These are phyloP conservation scores for Globisporangium irregulare DNA, from an alignment of 352 stramenopile genomes.

Conservation along the genomic window DNA sequence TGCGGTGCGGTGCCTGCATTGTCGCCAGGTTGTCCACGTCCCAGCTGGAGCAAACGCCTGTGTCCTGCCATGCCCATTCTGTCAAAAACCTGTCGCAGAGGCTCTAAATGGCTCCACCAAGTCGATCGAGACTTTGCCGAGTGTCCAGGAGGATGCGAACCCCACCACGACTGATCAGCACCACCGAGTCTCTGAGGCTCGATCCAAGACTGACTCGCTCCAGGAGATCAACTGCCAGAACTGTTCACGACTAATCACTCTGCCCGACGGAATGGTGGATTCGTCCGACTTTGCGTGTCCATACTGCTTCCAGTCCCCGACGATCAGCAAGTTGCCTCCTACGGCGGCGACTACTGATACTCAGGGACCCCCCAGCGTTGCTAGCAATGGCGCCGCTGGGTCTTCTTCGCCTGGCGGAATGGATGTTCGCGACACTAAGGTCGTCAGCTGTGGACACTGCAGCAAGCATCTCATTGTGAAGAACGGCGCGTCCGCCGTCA, in stretches of 20 bases:
- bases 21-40: conserved; percentile 49
- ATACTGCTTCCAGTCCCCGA: conserved; percentile 57
- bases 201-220: conserved; percentile 4
- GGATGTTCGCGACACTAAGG: conserved; percentile 76
- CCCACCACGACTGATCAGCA: background rate
- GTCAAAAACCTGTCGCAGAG: conserved; percentile 39
- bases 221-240: conserved; percentile 54
- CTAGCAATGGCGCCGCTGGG: background rate
- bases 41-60: conserved; percentile 26
- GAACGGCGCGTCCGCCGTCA: conserved; percentile 69
- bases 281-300: conserved; percentile 61
- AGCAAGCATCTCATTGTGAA: conserved; percentile 83
- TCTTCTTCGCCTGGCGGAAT: background rate
- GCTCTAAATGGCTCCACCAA: conserved; percentile 29
- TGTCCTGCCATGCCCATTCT: conserved; percentile 39
- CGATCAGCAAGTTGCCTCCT: conserved; percentile 35
- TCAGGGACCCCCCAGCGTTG: conserved; percentile 22
- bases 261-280: conserved; percentile 41
- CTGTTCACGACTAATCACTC: conserved; percentile 46
- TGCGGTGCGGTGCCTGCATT: conserved; percentile 54
- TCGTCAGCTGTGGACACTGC: conserved; percentile 84
- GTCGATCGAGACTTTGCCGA: conserved; percentile 26
- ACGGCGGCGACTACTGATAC: conserved; percentile 17
- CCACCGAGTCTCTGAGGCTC: background rate
- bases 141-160: conserved; percentile 23